Evolutionary conservation across 768 basidiomycete genomes (phyloP), one percentile per base, ranked within the genome.

Genomic region (Leccinum olivaceopallidum): DNA sequence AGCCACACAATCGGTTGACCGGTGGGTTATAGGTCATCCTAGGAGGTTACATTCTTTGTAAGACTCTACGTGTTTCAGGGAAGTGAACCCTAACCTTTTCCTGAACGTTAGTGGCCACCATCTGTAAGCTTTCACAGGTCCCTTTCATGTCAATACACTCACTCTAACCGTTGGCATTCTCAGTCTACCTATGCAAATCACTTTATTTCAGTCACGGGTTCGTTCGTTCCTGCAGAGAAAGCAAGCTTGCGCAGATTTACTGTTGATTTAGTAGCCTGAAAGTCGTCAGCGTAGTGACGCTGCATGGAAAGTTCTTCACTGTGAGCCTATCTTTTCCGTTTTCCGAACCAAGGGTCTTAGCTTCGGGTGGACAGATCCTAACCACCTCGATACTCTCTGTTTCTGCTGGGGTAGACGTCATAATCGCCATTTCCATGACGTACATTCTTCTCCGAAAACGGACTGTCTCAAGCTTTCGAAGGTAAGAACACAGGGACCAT

Each of bases 11-110:
- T 37, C 2, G 10, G 9, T 22, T 26, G 36, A 55, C 12, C 4
- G 3, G 12, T 48, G 1, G 20, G 4, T 14, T 28, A 12, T 53
- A 66, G 65, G 32, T 44, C 28, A 48, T 59, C 2, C n/a, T 57
- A 28, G 59, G 56, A 5, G 4, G 51, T 1, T 54, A 39, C n/a
- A 58, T 67, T n/a, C 47, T 67, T 4, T 60, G 66, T 67, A 42
- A 57, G 60, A 44, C 5, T 34, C 10, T 6, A 7, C 4, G 12
- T 2, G 24, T 20, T 26, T 1, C 5, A 6, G 9, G 8, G 26
- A 24, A 24, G 12, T 12, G 2, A 26, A 6, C 14, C 7, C 60
- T 65, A 5, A 67, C 13, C 24, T 24, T 8, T 7, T 54, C 42
- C 6, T 16, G 20, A 6, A 36, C 22, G 12, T 8, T 22, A 67